These are phyloP conservation scores for Maudiozyma barnettii DNA, from an alignment of 805 yeast genomes.

Conservation along the genomic window DNA sequence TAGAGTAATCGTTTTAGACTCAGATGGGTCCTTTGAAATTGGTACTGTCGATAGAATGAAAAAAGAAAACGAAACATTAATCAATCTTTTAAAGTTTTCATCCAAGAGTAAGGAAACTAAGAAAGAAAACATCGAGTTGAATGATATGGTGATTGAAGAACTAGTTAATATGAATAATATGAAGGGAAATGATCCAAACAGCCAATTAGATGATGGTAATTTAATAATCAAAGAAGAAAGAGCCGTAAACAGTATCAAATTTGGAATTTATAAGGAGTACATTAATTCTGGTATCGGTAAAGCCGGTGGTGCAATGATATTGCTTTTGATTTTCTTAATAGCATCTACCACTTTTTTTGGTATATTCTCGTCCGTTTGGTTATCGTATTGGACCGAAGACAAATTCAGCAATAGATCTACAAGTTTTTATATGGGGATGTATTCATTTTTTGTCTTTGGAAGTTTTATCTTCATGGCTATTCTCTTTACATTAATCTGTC, in stretches of 20 bases:
- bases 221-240: slow-evolving; percentile 43
- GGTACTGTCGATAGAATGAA: slow-evolving; percentile 54
- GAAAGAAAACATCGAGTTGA: slow-evolving; percentile 17
- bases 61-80: slow-evolving; percentile 37
- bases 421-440: slow-evolving; percentile 68
- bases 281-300: slow-evolving; percentile 47
- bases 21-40: slow-evolving; percentile 51
- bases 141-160: slow-evolving; percentile 4
- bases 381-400: slow-evolving; percentile 68
- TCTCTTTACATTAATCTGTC: slow-evolving; percentile 24
- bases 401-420: slow-evolving; percentile 39
- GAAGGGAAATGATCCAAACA: slow-evolving; percentile 12
- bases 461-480: slow-evolving; percentile 35
- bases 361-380: slow-evolving; percentile 43
- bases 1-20: slow-evolving; percentile 53
- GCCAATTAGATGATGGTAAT: slow-evolving; percentile 26
- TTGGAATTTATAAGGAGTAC: slow-evolving; percentile 42
- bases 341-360: slow-evolving; percentile 23
- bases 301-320: slow-evolving; percentile 18
- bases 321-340: slow-evolving; percentile 17
- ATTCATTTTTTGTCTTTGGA: slow-evolving; percentile 50
- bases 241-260: slow-evolving; percentile 46
- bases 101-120: slow-evolving; percentile 21
- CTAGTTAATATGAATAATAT: slow-evolving; percentile 9
- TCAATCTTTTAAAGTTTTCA: slow-evolving; percentile 41